Percentiles rank a stretch among this genome's conserved stretches.
Evolutionary conservation across 371 early-diverging fungal genomes (phyloP).

Genomic region (Lichtheimia hyalospora): DNA sequence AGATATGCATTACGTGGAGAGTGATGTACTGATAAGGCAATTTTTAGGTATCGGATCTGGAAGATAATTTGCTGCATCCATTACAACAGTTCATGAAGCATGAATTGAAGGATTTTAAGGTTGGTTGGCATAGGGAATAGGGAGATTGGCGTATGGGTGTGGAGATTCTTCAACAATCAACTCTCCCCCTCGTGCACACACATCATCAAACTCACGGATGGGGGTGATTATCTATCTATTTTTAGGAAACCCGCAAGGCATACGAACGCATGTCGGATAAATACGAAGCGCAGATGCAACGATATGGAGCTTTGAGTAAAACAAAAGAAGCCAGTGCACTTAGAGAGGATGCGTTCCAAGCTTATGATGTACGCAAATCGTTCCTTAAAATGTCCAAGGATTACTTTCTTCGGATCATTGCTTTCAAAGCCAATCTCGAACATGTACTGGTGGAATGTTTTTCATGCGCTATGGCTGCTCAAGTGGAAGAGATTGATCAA

Average conservation of each 20-base stretch:
- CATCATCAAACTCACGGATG: too few species aligned
- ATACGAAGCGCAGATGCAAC: constrained; percentile 64
- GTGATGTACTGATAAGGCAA: constrained; percentile 9
- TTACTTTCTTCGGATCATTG: constrained; percentile 29
- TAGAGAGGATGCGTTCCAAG: constrained; percentile 70
- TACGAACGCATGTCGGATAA: constrained; percentile 61
- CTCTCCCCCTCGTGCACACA: too few species aligned
- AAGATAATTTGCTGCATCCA: constrained; percentile 54
- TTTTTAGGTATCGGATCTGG: constrained; percentile 48
- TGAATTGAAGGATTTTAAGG: constrained; percentile 49
- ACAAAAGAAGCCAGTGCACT: constrained; percentile 70
- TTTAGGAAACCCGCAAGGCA: constrained; percentile 46
- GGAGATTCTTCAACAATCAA: too few species aligned
- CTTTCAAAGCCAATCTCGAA: constrained; percentile 38
- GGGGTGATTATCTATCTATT: not conserved
- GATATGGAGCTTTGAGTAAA: constrained; percentile 58
- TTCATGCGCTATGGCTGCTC: constrained; percentile 30
- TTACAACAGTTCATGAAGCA: constrained; percentile 56
- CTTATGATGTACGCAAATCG: constrained; percentile 65
- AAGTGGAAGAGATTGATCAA: constrained; percentile 37
- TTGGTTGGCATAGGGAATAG: not conserved
- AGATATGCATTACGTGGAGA: constrained; percentile 10
- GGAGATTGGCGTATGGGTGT: too few species aligned
- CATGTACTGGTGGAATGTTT: constrained; percentile 36
- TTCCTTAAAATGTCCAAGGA: constrained; percentile 47